A percentile compares a stretch with the other conserved stretches of the same genome.
phyloP scores from a whole-genome alignment of 495 filamentous ascomycete species.

The Neurospora intermedia region DNA sequence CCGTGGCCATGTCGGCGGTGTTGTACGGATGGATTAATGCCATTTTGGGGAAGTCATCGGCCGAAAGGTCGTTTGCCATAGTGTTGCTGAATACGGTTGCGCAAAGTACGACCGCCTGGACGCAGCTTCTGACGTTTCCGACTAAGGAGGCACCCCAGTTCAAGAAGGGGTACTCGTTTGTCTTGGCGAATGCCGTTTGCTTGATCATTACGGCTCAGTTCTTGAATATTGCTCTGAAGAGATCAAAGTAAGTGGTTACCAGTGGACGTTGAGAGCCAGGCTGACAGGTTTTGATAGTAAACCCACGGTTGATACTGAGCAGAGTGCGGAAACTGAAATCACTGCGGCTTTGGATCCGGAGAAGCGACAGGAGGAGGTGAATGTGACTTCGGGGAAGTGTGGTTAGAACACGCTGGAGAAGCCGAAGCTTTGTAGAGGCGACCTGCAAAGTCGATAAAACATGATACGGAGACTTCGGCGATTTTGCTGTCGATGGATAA shows the following conservation, averaged over 20 bases:
- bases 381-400: not conserved
- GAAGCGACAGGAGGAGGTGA: not conserved
- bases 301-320: not conserved
- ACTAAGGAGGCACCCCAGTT: conserved; percentile 29
- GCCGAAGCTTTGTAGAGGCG: rapidly evolving
- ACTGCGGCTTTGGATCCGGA: not conserved
- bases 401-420: not conserved
- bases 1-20: conserved; percentile 23
- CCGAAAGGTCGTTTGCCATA: conserved; percentile 20
- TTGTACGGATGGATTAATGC: conserved; percentile 28
- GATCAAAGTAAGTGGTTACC: conserved; percentile 14
- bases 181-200: conserved; percentile 33
- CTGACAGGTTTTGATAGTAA: not conserved
- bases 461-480: not conserved
- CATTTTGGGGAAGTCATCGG: conserved; percentile 16
- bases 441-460: not conserved
- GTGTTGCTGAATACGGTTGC: conserved; percentile 22
- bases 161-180: conserved; percentile 39
- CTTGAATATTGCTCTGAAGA: conserved; percentile 18
- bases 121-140: conserved; percentile 30
- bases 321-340: not conserved
- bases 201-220: conserved; percentile 31
- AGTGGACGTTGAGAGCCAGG: not conserved
- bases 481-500: not conserved
- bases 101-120: conserved; percentile 27